Evolutionary conservation across 306 rosid species (phyloP), one percentile per base, ranked within the genome.

Genomic region (Inga oerstediana): DNA sequence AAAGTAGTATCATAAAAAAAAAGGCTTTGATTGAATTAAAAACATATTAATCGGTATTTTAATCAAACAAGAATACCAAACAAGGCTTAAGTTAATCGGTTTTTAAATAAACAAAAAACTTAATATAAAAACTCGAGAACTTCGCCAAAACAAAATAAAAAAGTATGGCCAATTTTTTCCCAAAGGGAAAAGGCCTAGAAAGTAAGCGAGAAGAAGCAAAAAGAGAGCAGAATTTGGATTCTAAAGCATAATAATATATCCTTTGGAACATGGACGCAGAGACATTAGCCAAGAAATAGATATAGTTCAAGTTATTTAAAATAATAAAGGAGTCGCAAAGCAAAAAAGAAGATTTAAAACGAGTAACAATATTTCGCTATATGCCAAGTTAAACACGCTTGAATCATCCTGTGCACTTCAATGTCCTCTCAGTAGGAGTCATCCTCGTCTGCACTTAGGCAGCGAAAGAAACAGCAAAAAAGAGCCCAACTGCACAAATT

Each of bases 401-500:
- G 30, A 27, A 27, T 27, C 49, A 87, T 37, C 84, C 20, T 68
- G 86, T 74, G 68, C 80, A 75, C 20, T 30, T 30, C 13, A 30
- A 54, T 20, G n/a, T 64, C 74, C 61, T 77, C 78, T 90, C 88
- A 96, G 86, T 93, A 96, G 92, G 97, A 92, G 7, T 94, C 99
- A 4, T 96, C 99, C 87, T n/a, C n/a, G n/a, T n/a, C n/a, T n/a
- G n/a, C n/a, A n/a, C n/a, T n/a, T n/a, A n/a, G n/a, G n/a, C n/a
- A n/a, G n/a, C n/a, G n/a, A n/a, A 96, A 81, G 62, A 96, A 87
- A 75, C 99, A 96, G 80, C 99, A 96, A 66, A 98, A 96, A 70
- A 96, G 85, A 90, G 99, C 99, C 97, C 93, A 88, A 79, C 99
- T 96, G 88, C 85, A 89, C 17, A 46, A 72, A 65, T 24, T 52